Base-by-base conservation (phyloP, 768 basidiomycete genomes). In the Boletus pseudopeckii region DNA sequence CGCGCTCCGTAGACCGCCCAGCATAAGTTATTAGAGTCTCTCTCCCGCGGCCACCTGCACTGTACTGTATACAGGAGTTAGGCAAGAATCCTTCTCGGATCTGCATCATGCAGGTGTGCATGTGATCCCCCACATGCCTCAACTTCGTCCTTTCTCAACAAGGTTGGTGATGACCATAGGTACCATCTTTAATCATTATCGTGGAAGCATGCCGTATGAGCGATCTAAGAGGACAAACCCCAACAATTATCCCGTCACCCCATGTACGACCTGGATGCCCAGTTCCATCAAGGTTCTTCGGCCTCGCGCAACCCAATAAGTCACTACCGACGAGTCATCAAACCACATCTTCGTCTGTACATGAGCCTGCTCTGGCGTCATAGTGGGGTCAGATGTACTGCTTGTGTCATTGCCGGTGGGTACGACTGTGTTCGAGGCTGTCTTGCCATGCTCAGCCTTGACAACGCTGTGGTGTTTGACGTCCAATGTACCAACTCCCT, bases 281-380 rank as follows among this genome's bases (percentile, higher is more conserved):
- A 88, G 64, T 54, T 64, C 73, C 5, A 65, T 63, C 50, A 86
- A 64, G n/a, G 81, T 79, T 44, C 59, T 62, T 20, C 79, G 72
- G 5, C 87, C 87, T 13, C 72, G 67, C 36, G 58, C 58, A 1
- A 76, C 80, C 87, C 87, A 88, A 57, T 75, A 73, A 15, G 53
- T 48, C 52, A 82, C 33, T 9, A 74, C 68, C 17, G 52, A 63
- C 7, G 66, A 52, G 32, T 83, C 69, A 43, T 81, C 75, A 56
- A 82, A 88, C 86, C 87, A 88, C 64, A 70, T 66, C 52, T 53
- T 62, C 13, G 50, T 49, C 45, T 47, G 52, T 13, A 49, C 8
- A 37, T 32, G 53, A 30, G 44, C 52, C 34, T 53, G 54, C 17
- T 52, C 57, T 14, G 56, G 26, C 4, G 47, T 45, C 5, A 56